Conservation (phyloP, 257 asterid species). For the Solanum ahanhuiri region DNA sequence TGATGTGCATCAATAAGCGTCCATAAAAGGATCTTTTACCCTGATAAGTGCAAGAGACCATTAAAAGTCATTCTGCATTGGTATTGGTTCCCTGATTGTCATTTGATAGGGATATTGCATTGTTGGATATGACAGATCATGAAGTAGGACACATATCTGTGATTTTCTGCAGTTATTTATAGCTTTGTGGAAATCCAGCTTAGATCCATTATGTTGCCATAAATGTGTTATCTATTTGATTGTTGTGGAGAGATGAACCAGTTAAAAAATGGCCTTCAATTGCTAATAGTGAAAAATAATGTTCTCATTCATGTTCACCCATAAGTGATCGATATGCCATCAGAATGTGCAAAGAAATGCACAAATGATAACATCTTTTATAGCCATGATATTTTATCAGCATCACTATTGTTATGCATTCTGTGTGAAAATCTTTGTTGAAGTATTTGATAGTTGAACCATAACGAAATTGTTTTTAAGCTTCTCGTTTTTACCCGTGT, state of each 20-base stretch:
- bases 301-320: neutral
- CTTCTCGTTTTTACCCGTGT: neutral
- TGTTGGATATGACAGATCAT: neutral
- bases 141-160: neutral
- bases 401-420: neutral
- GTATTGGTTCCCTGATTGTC: neutral
- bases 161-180: neutral
- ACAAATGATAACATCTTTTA: neutral
- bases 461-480: neutral
- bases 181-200: neutral
- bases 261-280: neutral
- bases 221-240: neutral
- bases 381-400: neutral
- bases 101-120: neutral
- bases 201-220: neutral
- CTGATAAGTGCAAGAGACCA: neutral
- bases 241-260: neutral
- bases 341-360: neutral
- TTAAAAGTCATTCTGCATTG: neutral
- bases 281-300: neutral
- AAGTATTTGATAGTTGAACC: neutral
- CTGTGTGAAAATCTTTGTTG: neutral
- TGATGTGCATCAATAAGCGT: neutral
- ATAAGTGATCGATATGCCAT: neutral
- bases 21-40: neutral